Conservation (phyloP, 75 land plant genomes). For the Larix kaempferi region DNA sequence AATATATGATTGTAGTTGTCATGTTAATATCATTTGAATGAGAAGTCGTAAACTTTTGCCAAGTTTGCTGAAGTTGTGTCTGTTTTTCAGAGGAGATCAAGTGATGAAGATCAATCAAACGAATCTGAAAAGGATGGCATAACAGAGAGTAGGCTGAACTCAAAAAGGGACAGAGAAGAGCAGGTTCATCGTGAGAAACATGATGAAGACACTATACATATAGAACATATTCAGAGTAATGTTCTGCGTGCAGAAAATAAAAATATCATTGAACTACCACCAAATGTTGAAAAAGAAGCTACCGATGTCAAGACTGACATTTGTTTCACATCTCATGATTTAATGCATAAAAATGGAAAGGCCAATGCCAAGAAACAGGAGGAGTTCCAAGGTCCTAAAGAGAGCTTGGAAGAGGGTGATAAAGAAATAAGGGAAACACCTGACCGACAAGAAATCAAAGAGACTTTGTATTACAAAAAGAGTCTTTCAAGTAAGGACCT, state of each 20-base stretch:
- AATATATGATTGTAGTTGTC: background rate
- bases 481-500: constrained; percentile 13
- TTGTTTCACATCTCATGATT: background rate
- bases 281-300: background rate
- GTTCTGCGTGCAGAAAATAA: background rate
- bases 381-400: background rate
- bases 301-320: background rate
- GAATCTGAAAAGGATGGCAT: background rate
- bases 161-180: background rate
- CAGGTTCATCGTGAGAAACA: background rate
- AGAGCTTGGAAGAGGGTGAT: background rate
- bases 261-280: background rate
- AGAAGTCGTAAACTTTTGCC: background rate
- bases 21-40: background rate
- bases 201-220: background rate
- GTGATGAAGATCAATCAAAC: background rate
- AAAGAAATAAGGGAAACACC: background rate
- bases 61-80: background rate
- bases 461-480: constrained; percentile 3
- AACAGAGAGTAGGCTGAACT: background rate
- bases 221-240: background rate
- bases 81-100: background rate
- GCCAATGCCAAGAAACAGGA: background rate
- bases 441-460: background rate
- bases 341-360: background rate